A percentile compares a stretch with the other conserved stretches of the same genome.
Conservation (phyloP, 2,329 filamentous ascomycete genomes). For the Neonectria magnoliae region DNA sequence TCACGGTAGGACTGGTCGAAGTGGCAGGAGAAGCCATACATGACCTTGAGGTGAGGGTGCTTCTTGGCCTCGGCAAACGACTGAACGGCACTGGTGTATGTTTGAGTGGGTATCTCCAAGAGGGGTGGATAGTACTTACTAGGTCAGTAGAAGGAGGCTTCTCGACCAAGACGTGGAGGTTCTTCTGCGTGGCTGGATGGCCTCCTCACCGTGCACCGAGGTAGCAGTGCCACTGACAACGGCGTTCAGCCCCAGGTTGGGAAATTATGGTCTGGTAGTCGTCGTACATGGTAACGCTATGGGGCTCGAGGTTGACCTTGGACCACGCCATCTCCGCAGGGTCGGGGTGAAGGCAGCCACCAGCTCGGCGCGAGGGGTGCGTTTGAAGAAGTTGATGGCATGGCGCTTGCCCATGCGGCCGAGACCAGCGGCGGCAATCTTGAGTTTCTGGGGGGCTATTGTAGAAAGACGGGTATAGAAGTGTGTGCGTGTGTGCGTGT, state of each 20-base stretch:
- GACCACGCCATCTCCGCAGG: conserved; percentile 57
- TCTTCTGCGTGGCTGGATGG: conserved; percentile 64
- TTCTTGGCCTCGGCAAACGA: conserved; percentile 20
- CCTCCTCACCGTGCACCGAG: conserved; percentile 66
- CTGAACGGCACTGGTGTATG: conserved; percentile 44
- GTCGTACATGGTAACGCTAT: conserved; percentile 56
- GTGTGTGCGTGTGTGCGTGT: too few relatives aligned
- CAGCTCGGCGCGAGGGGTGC: conserved; percentile 57
- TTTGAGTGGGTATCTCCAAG: conserved; percentile 56
- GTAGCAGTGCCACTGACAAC: conserved; percentile 55
- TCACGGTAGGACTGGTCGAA: conserved; percentile 73
- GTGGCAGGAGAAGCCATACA: conserved; percentile 49
- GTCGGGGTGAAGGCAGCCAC: conserved; percentile 60
- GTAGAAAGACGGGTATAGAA: neutral
- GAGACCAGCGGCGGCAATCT: conserved; percentile 59
- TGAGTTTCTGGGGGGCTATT: conserved; percentile 45
- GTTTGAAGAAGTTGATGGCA: conserved; percentile 58
- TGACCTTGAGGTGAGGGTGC: conserved; percentile 66
- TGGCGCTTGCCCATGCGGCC: conserved; percentile 65
- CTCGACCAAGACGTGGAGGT: conserved; percentile 67
- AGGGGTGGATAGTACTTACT: too few relatives aligned
- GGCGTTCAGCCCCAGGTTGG: conserved; percentile 50
- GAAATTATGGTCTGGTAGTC: conserved; percentile 59
- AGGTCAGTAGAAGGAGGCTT: conserved; percentile 66
- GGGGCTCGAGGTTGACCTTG: conserved; percentile 53